Base-by-base conservation (phyloP, 257 asterid species). In the Fraxinus anomala region DNA sequence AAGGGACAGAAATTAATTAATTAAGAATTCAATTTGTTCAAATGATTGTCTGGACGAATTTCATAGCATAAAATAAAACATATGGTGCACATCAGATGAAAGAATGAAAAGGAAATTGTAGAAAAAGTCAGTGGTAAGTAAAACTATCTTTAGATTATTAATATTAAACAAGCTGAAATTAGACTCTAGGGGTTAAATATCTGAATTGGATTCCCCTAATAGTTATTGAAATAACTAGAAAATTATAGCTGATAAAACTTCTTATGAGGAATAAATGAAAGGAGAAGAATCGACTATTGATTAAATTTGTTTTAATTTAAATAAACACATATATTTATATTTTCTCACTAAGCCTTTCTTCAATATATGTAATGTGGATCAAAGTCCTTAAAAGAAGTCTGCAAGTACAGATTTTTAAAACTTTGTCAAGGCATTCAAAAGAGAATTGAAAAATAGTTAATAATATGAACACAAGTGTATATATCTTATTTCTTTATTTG, bases 251-350 rank as follows among this genome's bases (percentile, higher is more conserved):
- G 70, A 76, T 19, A 51, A 31, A 19, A 37, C 21, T 33, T 26
- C 75, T 40, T 47, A 51, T 34, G 59, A 77, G 69, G 70, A 68
- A 77, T 68, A 67, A 69, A 34, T 36, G 68, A 24, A 36, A 12
- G 39, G 16, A 68, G 70, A n/a, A 56, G 9, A 51, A 17, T n/a
- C 6, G 66, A 56, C 28, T n/a, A n/a, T 56, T 6, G 21, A 19
- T n/a, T 56, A 56, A 42, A 47, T 54, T 54, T 54, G 10, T 54
- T 19, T 54, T 14, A 47, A 47, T 0, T 6, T 19, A 56, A 56
- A 56, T n/a, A 56, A n/a, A 56, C 66, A 56, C 11, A 23, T 23
- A 49, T 59, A 19, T 49, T 76, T 56, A 31, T 31, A 30, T 51
- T 47, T 30, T 73, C 68, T 31, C 37, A 19, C 14, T 42, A 73